phyloP scores from a whole-genome alignment of 106 monocot species.

The Dendrobium nobile region DNA sequence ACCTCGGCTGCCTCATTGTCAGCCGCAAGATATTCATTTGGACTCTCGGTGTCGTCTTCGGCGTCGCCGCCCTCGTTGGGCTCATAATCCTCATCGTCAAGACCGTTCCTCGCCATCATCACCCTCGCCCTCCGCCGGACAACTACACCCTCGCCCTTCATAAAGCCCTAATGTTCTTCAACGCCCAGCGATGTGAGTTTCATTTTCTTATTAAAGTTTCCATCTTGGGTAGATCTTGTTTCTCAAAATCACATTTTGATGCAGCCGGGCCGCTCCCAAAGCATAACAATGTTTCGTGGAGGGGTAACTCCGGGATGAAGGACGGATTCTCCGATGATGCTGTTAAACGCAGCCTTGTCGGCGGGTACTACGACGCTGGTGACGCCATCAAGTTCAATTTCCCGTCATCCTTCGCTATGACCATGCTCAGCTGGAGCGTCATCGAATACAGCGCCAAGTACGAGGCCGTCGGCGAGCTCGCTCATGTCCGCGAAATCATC shows the following conservation, averaged over 20 bases:
- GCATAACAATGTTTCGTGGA: slow-evolving; percentile 85
- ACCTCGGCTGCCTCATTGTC: slow-evolving; percentile 87
- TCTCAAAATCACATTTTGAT: slow-evolving; percentile 12
- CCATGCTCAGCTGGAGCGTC: slow-evolving; percentile 91
- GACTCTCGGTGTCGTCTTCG: slow-evolving; percentile 46
- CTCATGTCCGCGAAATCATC: slow-evolving; percentile 68
- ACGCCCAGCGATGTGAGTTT: slow-evolving; percentile 69
- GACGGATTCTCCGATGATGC: slow-evolving; percentile 62
- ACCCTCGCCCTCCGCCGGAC: slow-evolving; percentile 63
- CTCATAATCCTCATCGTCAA: slow-evolving; percentile 58
- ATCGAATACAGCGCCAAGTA: slow-evolving; percentile 92
- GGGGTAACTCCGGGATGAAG: slow-evolving; percentile 89
- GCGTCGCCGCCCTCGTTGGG: slow-evolving; percentile 49
- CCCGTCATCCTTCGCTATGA: slow-evolving; percentile 74
- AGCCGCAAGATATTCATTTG: slow-evolving; percentile 74
- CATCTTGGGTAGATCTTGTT: background rate
- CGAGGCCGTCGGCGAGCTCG: slow-evolving; percentile 65
- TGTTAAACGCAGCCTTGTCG: slow-evolving; percentile 45
- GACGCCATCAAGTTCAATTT: slow-evolving; percentile 95
- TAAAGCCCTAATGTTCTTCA: slow-evolving; percentile 99
- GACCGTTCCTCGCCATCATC: slow-evolving; percentile 53
- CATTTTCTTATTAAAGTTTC: too few relatives aligned
- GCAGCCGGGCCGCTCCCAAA: slow-evolving; percentile 70
- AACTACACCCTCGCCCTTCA: slow-evolving; percentile 82
- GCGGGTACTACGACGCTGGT: slow-evolving; percentile 82